These are phyloP conservation scores for Cystobasidiopsis lactophilus DNA, from an alignment of 768 basidiomycete species.

Conservation along the genomic window DNA sequence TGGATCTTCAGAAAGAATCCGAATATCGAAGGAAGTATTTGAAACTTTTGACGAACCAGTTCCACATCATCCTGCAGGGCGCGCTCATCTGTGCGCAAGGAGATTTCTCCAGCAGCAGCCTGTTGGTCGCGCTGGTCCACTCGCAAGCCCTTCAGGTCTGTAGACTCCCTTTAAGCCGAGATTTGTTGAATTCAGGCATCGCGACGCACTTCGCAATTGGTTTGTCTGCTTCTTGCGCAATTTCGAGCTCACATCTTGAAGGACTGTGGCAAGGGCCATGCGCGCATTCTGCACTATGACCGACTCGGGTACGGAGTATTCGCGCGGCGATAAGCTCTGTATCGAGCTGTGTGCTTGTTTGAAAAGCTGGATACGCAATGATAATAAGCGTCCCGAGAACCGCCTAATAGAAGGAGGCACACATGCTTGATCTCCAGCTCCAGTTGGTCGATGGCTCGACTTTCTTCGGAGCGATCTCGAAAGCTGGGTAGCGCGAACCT, in stretches of 20 bases:
- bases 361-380: constrained; percentile 45
- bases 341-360: constrained; percentile 30
- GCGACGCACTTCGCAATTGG: constrained; percentile 80
- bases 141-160: no score
- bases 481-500: constrained; percentile 92
- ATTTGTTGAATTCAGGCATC: no score
- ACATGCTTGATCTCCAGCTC: constrained; percentile 78
- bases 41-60: constrained; percentile 36
- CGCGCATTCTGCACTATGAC: constrained; percentile 68
- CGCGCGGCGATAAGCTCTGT: constrained; percentile 26
- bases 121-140: constrained; percentile 75
- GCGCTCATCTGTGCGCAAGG: constrained; percentile 57
- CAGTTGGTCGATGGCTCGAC: constrained; percentile 69
- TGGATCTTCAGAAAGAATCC: constrained; percentile 22
- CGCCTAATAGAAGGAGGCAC: constrained; percentile 23
- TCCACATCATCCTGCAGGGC: constrained; percentile 75
- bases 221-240: constrained; percentile 96
- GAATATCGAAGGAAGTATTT: neutral
- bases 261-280: constrained; percentile 79
- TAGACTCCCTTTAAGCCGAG: no score
- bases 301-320: constrained; percentile 11
- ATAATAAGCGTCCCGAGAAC: constrained; percentile 39
- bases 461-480: constrained; percentile 78
- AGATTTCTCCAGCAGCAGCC: constrained; percentile 61
- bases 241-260: constrained; percentile 72